phyloP scores from a whole-genome alignment of 441 rosid genomes.

The Corymbia citriodora region DNA sequence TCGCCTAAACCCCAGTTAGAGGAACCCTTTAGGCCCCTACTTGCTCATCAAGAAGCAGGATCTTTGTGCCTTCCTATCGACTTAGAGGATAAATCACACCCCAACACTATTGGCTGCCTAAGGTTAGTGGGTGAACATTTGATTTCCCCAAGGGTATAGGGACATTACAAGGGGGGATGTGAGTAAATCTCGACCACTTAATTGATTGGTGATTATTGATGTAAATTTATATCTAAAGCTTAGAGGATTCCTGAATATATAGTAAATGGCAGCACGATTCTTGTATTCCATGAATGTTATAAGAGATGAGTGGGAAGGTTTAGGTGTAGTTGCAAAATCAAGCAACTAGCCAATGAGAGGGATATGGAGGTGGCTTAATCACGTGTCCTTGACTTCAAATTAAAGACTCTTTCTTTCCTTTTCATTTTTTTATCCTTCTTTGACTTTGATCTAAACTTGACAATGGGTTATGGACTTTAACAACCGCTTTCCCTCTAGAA shows the following conservation, averaged over 20 bases:
- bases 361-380: background rate
- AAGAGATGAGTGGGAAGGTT: background rate
- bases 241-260: background rate
- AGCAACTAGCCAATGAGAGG: background rate
- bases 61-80: background rate
- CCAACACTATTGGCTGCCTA: background rate
- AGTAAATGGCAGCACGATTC: background rate
- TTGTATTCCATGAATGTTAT: background rate
- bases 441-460: background rate
- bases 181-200: background rate
- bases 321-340: background rate
- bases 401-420: background rate
- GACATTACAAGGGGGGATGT: background rate
- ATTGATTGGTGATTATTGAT: background rate
- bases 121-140: background rate
- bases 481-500: background rate
- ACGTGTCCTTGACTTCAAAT: background rate
- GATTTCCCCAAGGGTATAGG: background rate
- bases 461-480: background rate
- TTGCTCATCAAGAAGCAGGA: background rate
- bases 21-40: background rate
- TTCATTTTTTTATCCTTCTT: background rate
- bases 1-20: rapidly evolving
- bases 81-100: background rate
- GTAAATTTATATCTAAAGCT: background rate